Conservation (phyloP, 495 filamentous ascomycete species). For the Bacidia gigantensis region DNA sequence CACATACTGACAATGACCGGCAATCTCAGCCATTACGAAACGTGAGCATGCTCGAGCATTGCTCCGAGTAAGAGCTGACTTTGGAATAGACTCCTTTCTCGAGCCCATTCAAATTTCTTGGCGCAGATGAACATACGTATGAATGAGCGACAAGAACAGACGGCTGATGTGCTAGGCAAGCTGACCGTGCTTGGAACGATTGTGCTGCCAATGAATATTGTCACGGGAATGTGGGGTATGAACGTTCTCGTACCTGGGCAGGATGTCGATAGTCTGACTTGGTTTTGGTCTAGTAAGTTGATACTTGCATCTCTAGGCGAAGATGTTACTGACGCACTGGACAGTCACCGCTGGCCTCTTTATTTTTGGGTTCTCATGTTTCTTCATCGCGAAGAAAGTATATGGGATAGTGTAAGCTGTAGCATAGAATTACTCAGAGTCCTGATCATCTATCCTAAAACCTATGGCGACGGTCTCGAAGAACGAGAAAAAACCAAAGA, state of each 20-base stretch:
- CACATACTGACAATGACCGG: slow-evolving; percentile 97
- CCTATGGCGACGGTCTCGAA: too few relatives aligned
- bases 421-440: too few relatives aligned
- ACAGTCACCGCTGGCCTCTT: slow-evolving; percentile 62
- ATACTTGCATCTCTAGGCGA: neutral
- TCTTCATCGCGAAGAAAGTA: slow-evolving; percentile 67
- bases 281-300: slow-evolving; percentile 49
- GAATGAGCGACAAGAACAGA: slow-evolving; percentile 95
- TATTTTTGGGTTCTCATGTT: slow-evolving; percentile 64
- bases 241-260: slow-evolving; percentile 93
- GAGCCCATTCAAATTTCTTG: slow-evolving; percentile 91
- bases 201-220: slow-evolving; percentile 94
- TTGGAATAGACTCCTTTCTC: slow-evolving; percentile 58
- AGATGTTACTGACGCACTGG: too few relatives aligned
- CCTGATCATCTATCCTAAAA: too few relatives aligned
- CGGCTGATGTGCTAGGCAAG: slow-evolving; percentile 84
- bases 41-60: slow-evolving; percentile 33
- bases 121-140: slow-evolving; percentile 90
- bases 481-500: too few relatives aligned
- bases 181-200: slow-evolving; percentile 94
- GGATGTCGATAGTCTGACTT: slow-evolving; percentile 45
- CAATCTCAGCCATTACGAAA: slow-evolving; percentile 90
- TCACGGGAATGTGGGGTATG: slow-evolving; percentile 98
- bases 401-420: slow-evolving; percentile 46
- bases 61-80: slow-evolving; percentile 12